A percentile compares a stretch with the other conserved stretches of the same genome.
Conservation (phyloP, 768 basidiomycete species). For the Crassisporium funariophilum region DNA sequence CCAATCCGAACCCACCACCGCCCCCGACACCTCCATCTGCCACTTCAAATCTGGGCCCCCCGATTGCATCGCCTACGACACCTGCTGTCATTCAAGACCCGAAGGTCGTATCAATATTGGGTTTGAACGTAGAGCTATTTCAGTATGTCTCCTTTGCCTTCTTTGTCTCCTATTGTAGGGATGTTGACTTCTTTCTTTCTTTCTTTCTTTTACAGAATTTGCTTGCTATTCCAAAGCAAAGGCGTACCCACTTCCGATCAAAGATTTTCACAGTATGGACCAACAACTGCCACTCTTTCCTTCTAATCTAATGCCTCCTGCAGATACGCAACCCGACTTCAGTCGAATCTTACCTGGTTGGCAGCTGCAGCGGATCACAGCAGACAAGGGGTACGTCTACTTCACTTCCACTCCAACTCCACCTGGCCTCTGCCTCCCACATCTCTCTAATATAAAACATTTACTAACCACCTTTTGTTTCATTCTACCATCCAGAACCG, state of each 20-base stretch:
- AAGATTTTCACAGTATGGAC: constrained; percentile 62
- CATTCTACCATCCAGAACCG: constrained; percentile 21
- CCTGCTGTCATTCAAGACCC: constrained; percentile 33
- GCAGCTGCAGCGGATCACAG: constrained; percentile 66
- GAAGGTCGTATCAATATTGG: constrained; percentile 63
- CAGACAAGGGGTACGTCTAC: constrained; percentile 45
- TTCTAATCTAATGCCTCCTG: constrained; percentile 11
- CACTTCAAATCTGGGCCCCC: not conserved
- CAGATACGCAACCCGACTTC: constrained; percentile 64
- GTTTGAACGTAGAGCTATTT: constrained; percentile 69
- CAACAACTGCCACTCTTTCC: constrained; percentile 1
- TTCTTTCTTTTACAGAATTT: constrained; percentile 43
- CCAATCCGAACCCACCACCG: constrained; percentile 10
- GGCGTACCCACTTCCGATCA: constrained; percentile 48
- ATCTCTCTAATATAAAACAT: not conserved
- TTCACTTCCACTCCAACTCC: not conserved
- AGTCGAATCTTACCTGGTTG: constrained; percentile 73
- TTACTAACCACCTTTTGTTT: not conserved
- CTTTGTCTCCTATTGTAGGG: constrained; percentile 5
- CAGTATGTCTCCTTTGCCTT: constrained; percentile 45
- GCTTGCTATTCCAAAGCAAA: constrained; percentile 60
- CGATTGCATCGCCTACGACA: constrained; percentile 14
- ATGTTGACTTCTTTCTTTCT: not conserved
- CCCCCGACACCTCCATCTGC: constrained; percentile 6
- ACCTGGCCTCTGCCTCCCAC: not conserved